These are phyloP conservation scores for Stachybotrys elegans DNA, from an alignment of 2,329 filamentous ascomycete species.

Conservation along the genomic window DNA sequence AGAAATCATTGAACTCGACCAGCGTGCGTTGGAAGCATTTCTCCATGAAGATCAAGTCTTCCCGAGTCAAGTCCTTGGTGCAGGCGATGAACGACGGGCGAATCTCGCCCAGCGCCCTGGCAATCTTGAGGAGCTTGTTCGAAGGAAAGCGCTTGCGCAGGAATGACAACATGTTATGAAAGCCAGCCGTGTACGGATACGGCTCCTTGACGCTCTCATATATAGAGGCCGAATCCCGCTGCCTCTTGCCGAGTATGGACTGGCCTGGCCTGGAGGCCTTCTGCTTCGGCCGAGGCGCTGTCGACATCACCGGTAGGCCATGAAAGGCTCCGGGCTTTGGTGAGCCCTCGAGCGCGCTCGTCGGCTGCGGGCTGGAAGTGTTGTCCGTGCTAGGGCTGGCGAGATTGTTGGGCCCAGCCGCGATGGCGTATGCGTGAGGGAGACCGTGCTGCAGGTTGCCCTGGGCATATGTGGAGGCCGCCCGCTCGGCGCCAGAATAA, in stretches of 20 bases:
- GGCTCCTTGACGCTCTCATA: conserved; percentile 88
- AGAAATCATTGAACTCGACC: conserved; percentile 89
- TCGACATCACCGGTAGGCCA: conserved; percentile 17
- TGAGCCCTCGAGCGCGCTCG: conserved; percentile 50
- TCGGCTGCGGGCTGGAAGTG: conserved; percentile 55
- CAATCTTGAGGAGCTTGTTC: conserved; percentile 75
- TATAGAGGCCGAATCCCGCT: conserved; percentile 73
- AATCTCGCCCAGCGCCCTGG: conserved; percentile 81
- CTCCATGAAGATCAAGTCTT: conserved; percentile 96
- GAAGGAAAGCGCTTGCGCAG: conserved; percentile 73
- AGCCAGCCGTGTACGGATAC: conserved; percentile 85
- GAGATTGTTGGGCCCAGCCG: conserved; percentile 56
- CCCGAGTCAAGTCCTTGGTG: conserved; percentile 78
- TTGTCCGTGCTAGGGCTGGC: conserved; percentile 61
- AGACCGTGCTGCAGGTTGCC: conserved; percentile 57
- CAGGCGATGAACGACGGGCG: conserved; percentile 91
- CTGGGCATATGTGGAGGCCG: conserved; percentile 45
- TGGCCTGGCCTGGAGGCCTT: conserved; percentile 40
- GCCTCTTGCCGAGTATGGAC: conserved; percentile 52
- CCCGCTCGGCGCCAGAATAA: conserved; percentile 48
- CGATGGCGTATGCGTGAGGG: conserved; percentile 61
- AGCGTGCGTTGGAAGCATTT: conserved; percentile 92
- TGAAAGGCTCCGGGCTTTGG: conserved; percentile 25
- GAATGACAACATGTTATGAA: conserved; percentile 80
- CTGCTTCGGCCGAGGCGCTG: conserved; percentile 33